Evolutionary conservation across 1,139 yeast species (phyloP).

Genomic region (Nakaseomyces delphensis): DNA sequence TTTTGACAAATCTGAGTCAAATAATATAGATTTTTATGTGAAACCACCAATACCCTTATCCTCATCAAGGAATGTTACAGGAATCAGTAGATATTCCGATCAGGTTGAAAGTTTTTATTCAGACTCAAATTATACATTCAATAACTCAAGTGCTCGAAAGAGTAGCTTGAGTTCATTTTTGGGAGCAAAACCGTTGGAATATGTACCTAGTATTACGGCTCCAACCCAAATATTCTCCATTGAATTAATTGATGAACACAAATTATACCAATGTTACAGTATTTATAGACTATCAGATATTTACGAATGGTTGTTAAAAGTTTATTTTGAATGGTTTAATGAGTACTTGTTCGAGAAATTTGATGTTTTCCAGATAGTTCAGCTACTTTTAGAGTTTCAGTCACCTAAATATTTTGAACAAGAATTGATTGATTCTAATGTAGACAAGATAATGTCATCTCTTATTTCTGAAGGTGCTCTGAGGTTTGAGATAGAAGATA

Average conservation of each 20-base stretch:
- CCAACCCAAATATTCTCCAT: conserved; percentile 54
- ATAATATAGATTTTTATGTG: conserved; percentile 11
- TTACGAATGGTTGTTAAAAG: conserved; percentile 42
- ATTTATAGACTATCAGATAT: conserved; percentile 44
- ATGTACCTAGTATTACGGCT: conserved; percentile 42
- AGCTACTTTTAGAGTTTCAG: conserved; percentile 38
- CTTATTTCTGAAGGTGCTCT: conserved; percentile 43
- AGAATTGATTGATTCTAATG: conserved; percentile 31
- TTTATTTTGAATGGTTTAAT: conserved; percentile 35
- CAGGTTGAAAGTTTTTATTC: conserved; percentile 29
- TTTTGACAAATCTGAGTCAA: not conserved
- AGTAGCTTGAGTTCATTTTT: conserved; percentile 28
- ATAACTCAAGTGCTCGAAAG: conserved; percentile 25
- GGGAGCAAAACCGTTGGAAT: conserved; percentile 38
- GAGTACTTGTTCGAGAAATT: conserved; percentile 38
- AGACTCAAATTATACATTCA: conserved; percentile 30
- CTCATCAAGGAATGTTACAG: conserved; percentile 19
- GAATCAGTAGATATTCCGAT: conserved; percentile 23
- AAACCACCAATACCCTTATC: conserved; percentile 17
- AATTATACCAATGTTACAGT: conserved; percentile 42
- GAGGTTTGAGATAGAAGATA: conserved; percentile 27
- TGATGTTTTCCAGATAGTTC: conserved; percentile 52
- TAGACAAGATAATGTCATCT: conserved; percentile 42
- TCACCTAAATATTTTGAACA: conserved; percentile 29
- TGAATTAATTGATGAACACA: conserved; percentile 41